Evolutionary conservation across 176 grass and related monocot species (phyloP), one percentile per base, ranked within the genome.

Genomic region (Pontederia crassipes): DNA sequence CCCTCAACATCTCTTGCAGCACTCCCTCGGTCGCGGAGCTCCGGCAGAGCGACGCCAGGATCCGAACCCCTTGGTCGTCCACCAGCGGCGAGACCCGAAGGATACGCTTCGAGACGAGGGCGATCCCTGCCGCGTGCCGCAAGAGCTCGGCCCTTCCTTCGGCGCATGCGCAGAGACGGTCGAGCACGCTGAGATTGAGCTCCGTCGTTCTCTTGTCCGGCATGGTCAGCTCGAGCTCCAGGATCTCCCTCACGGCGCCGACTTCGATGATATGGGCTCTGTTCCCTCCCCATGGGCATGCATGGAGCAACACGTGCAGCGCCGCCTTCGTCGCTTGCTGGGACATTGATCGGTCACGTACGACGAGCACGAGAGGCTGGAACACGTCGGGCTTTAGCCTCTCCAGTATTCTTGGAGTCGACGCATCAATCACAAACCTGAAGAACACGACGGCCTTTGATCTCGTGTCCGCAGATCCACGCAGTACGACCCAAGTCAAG

Each of bases 1-100:
- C 35, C 67, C 74, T 76, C 64, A 68, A 62, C 90, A 95, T 95
- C 86, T 95, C 90, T 56, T 83, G 73, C 82, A 95, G 75, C 61
- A 95, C 85, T 0, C 53, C 82, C 0, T 74, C 65, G 0, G 85
- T 81, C 28, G 82, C 73, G 12, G 78, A 77, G 68, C 83, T 79
- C 51, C 79, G 65, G 46, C 74, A 73, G 24, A 89, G 74, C 54
- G 79, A 73, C 55, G 65, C 69, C 48, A 95, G 71, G 13, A 89
- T 75, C 52, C 85, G 81, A 66, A 89, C 90, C 17, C 85, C 85
- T 8, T 79, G 73, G 68, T 89, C 82, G 69, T 27, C 89, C 4
- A 77, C 79, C 29, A 67, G 55, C 48, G 78, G 75, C 17, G 90
- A 89, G 27, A 95, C 82, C 26, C 59, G 63, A 18, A 89, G 59